These are phyloP conservation scores for Stromatinia cepivora DNA, from an alignment of 2,329 filamentous ascomycete genomes.

Conservation along the genomic window DNA sequence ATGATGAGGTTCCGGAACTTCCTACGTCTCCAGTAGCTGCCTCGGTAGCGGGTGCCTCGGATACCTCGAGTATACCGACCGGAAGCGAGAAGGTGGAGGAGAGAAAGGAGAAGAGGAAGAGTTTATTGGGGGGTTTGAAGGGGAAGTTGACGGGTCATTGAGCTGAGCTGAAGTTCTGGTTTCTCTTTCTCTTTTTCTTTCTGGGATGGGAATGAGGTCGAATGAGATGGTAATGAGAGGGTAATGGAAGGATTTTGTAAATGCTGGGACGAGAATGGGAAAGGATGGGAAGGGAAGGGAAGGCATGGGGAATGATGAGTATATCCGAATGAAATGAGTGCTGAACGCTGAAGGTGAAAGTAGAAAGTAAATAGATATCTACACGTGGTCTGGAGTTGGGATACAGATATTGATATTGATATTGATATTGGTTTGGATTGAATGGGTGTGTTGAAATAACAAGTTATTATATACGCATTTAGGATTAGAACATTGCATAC, in stretches of 20 bases:
- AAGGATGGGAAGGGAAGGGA: background rate
- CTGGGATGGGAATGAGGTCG: background rate
- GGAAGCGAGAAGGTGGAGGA: conserved; percentile 2
- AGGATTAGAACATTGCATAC: too few species aligned
- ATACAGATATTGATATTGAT: background rate
- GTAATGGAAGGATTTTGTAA: background rate
- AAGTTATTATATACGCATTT: background rate
- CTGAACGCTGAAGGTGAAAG: background rate
- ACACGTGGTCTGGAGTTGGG: background rate
- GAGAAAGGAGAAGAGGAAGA: conserved; percentile 13
- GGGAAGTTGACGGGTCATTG: conserved; percentile 20
- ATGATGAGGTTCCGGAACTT: background rate
- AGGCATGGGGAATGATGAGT: too few species aligned
- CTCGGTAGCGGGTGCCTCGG: background rate
- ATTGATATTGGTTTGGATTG: background rate
- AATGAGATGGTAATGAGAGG: too few species aligned
- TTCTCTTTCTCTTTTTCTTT: too few species aligned
- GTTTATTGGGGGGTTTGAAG: conserved; percentile 11
- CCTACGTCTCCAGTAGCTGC: background rate
- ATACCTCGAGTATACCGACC: background rate
- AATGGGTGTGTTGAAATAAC: background rate
- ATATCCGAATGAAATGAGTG: background rate
- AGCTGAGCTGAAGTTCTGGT: background rate
- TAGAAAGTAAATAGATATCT: background rate
- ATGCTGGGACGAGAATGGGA: background rate